phyloP scores from a whole-genome alignment of 2,329 filamentous ascomycete species.

The Stagonosporopsis cucurbitacearum region DNA sequence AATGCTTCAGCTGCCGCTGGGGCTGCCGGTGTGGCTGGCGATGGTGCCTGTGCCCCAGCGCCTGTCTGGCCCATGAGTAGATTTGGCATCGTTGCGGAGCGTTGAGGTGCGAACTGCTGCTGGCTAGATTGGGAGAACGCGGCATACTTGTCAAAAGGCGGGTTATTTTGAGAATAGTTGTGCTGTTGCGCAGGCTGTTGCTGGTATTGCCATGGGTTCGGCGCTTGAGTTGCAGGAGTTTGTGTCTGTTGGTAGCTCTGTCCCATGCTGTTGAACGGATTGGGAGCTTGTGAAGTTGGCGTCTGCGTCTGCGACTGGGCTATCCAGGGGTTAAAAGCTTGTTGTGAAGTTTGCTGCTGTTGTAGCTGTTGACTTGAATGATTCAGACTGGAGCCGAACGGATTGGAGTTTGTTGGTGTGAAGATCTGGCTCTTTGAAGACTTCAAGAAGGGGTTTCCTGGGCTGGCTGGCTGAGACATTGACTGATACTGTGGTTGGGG shows the following conservation, averaged over 20 bases:
- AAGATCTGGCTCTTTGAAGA: slow-evolving; percentile 53
- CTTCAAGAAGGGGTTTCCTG: slow-evolving; percentile 54
- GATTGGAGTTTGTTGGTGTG: slow-evolving; percentile 45
- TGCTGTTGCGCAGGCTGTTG: slow-evolving; percentile 25
- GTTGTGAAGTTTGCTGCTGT: slow-evolving; percentile 1
- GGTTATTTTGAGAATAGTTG: slow-evolving; percentile 24
- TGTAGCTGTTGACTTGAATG: slow-evolving; percentile 17
- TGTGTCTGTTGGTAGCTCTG: slow-evolving; percentile 26
- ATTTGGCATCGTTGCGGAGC: slow-evolving; percentile 22
- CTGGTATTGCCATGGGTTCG: slow-evolving; percentile 38
- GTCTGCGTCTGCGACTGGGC: slow-evolving; percentile 26
- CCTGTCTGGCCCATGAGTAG: slow-evolving; percentile 18
- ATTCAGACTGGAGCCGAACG: slow-evolving; percentile 55
- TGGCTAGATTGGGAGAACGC: slow-evolving; percentile 13
- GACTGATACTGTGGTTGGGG: slow-evolving; percentile 47
- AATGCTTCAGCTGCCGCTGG: slow-evolving; percentile 30
- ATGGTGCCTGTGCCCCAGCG: slow-evolving; percentile 28
- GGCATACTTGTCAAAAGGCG: slow-evolving; percentile 15
- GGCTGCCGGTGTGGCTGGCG: slow-evolving; percentile 37
- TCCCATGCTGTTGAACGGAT: slow-evolving; percentile 35
- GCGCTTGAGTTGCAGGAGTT: slow-evolving; percentile 17
- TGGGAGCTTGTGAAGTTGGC: slow-evolving; percentile 25
- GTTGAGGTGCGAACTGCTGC: slow-evolving; percentile 18
- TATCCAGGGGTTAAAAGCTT: slow-evolving; percentile 35
- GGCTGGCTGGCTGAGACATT: slow-evolving; percentile 47